Percentiles rank a stretch among this genome's conserved stretches.
Evolutionary conservation across 75 land plant genomes (phyloP).

Genomic region (Pinus taeda): DNA sequence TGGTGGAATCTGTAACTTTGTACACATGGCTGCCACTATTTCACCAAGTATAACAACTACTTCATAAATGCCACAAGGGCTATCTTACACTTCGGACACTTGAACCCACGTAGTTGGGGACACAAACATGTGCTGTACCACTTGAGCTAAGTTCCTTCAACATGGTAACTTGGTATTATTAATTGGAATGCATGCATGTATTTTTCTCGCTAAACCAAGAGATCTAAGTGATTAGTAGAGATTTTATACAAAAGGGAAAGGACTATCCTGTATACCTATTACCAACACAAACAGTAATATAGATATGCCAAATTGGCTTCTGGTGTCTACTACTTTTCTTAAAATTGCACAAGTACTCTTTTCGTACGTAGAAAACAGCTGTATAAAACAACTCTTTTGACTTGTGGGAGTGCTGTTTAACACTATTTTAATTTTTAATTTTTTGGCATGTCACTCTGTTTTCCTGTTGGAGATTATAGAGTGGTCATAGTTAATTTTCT

Average conservation of each 20-base stretch:
- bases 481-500: not conserved
- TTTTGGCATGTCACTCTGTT: not conserved
- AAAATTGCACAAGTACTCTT: not conserved
- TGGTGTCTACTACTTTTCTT: not conserved
- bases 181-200: no score
- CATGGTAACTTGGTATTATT: no score
- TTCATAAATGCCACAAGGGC: no score
- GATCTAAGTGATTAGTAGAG: no score
- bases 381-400: not conserved
- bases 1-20: no score
- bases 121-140: no score
- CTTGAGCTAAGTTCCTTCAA: no score
- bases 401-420: not conserved
- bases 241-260: not conserved
- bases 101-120: no score
- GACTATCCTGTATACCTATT: not conserved
- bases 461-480: not conserved
- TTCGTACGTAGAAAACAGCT: not conserved
- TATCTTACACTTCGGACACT: no score
- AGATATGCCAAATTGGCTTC: not conserved
- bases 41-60: no score
- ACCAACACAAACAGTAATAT: not conserved
- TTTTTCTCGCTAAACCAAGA: no score
- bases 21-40: no score
- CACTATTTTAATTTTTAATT: not conserved